Evolutionary conservation across 225 moss, liverwort and hornwort genomes (phyloP).

Genomic region (Physcomitrellopsis africana): DNA sequence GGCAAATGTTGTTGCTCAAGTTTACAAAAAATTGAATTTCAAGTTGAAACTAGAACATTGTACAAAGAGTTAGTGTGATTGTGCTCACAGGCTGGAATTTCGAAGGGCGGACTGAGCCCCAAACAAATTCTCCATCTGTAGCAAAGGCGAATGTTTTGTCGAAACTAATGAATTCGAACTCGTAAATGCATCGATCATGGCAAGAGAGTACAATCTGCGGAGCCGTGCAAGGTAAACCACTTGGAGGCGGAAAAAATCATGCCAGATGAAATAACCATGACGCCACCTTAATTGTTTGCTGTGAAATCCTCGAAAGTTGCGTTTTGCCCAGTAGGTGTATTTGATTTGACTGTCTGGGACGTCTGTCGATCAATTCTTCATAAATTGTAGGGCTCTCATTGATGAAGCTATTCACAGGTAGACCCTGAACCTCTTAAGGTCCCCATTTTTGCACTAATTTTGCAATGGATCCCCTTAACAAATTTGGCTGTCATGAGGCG

Average conservation of each 20-base stretch:
- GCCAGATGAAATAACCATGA: too few species aligned
- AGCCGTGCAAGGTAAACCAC: background rate
- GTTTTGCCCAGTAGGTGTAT: background rate
- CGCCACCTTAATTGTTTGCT: background rate
- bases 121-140: background rate
- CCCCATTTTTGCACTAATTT: background rate
- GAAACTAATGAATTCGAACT: background rate
- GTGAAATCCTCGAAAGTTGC: background rate
- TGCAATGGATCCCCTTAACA: background rate
- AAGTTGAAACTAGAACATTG: background rate
- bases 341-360: too few species aligned
- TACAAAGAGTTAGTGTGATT: background rate
- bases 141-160: background rate
- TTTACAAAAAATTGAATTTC: background rate
- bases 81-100: background rate
- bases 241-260: background rate
- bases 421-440: background rate
- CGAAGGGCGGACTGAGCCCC: background rate
- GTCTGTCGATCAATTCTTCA: background rate
- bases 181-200: too few species aligned
- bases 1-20: background rate
- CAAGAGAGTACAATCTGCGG: background rate
- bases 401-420: background rate
- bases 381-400: background rate
- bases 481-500: background rate